Conservation (phyloP, 257 asterid species). For the Solanum chaucha region DNA sequence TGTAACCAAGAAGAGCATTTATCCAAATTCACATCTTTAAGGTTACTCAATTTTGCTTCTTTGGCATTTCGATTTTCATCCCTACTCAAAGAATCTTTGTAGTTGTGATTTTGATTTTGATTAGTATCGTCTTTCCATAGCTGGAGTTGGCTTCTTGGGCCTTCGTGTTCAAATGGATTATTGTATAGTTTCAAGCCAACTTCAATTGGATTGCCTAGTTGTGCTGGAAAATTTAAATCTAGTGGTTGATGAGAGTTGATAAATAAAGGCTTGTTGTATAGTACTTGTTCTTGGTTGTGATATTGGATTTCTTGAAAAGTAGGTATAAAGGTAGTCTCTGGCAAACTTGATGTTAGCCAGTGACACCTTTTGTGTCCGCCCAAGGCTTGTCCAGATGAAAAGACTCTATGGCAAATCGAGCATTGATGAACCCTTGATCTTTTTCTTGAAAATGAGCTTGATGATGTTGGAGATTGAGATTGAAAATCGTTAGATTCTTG, state of each 20-base stretch:
- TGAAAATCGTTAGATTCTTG: conserved; percentile 10
- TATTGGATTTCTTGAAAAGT: conserved; percentile 16
- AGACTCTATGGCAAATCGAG: conserved; percentile 60
- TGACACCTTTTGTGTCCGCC: conserved; percentile 88
- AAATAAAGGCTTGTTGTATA: conserved; percentile 33
- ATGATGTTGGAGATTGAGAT: background rate
- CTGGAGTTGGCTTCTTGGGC: conserved; percentile 19
- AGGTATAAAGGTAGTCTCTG: conserved; percentile 43
- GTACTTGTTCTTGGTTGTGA: conserved; percentile 4
- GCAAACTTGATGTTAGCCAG: conserved; percentile 43
- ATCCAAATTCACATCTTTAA: conserved; percentile 45
- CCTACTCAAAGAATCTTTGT: background rate
- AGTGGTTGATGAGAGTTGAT: conserved; percentile 10
- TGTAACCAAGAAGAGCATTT: conserved; percentile 64
- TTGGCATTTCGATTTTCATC: conserved; percentile 30
- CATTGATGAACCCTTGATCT: conserved; percentile 57
- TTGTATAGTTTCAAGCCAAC: background rate
- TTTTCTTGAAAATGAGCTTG: conserved; percentile 6
- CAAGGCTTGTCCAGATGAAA: conserved; percentile 77
- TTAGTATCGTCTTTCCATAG: conserved; percentile 9
- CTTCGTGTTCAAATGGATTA: background rate
- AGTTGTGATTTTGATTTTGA: background rate
- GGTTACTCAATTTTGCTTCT: conserved; percentile 43
- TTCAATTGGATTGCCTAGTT: background rate
- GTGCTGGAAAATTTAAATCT: conserved; percentile 40